Evolutionary conservation across 768 basidiomycete species (phyloP), one percentile per base, ranked within the genome.

Genomic region (Sarcomyxa edulis): DNA sequence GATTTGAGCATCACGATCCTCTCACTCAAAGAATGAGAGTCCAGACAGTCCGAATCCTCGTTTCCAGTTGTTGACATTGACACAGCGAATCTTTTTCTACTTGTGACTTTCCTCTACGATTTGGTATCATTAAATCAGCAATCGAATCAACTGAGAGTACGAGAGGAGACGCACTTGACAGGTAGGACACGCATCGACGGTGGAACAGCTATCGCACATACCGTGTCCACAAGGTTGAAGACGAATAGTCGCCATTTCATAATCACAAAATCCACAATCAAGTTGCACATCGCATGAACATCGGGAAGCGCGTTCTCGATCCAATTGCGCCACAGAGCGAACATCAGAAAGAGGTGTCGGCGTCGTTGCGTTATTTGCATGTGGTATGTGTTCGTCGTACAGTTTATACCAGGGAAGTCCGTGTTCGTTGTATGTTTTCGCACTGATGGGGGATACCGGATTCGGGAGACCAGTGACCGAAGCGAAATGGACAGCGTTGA

Each of bases 301-400:
- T 36, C 23, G 12, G 14, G 12, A n/a, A 12, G 11, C 27, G 7
- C 19, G 25, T 7, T 37, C 36, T 7, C 18, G 21, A 10, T 26
- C 21, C 6, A 37, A 7, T 20, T 37, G 23, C 5, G 12, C 36
- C n/a, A 37, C 12, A 6, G 36, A 37, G 6, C 25, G 36, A 6
- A 37, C 18, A 14, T 27, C 9, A 11, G 7, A 10, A 24, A 37
- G 36, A n/a, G 16, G 12, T 6, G 7, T 25, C 15, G 16, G 9
- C 9, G 36, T 6, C 18, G 34, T 20, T 7, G 20, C 25, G 36
- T 37, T 54, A 42, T 39, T 39, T 35, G 37, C 49, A 20, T 18
- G 25, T 15, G 45, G 48, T 29, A 48, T 31, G 28, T 47, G 38
- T 27, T 51, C 49, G 32, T 51, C 49, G 16, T 48, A 51, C 14